Evolutionary conservation across 2,329 filamentous ascomycete genomes (phyloP), one percentile per base, ranked within the genome.

Genomic region (Blastomyces gilchristii): DNA sequence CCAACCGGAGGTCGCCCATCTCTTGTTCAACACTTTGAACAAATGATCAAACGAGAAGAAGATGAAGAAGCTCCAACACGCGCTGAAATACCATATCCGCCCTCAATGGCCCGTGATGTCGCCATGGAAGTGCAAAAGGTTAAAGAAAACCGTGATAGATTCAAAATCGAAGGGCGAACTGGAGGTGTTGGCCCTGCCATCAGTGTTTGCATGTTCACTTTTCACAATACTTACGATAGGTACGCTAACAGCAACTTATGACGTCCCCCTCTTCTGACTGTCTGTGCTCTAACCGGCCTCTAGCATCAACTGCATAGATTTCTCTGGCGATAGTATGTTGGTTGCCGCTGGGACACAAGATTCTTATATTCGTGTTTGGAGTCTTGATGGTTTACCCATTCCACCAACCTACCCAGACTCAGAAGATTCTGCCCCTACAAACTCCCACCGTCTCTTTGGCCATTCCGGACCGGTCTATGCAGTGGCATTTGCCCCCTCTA

Each of bases 181-280:
- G 90, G 91, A 18, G 93, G 92, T 9, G 83, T 92, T 60, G 91
- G 92, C 16, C 85, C 91, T 62, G 87, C 87, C 34, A 82, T 97
- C 64, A 96, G 91, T 70, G 87, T 95, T 31, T 94, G 90, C 80
- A 97, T 97, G 89, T 97, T 95, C 74, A 99, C 94, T 0, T 96
- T 97, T 72, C 94, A 99, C 79, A 99, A 99, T 75, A 96, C 90
- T 0, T 87, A 91, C 66, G 91, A 96, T 75, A 89, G 86, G 90
- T 92, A 78, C 79, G 85, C 66, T 47, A 11, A 43, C 2, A 25
- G 41, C 12, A 41, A n/a, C 41, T 22, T 7, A 12, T 41, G 28
- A 16, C 45, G 22, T 39, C 12, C 53, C 65, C 65, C 61, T 63
- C 64, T 12, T 11, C 8, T 25, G 14, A 54, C 11, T 11, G 52